Percentiles rank a stretch among this genome's conserved stretches.
Evolutionary conservation across 164 flowering plant genomes (phyloP).

Genomic region (Stephania cephalantha): DNA sequence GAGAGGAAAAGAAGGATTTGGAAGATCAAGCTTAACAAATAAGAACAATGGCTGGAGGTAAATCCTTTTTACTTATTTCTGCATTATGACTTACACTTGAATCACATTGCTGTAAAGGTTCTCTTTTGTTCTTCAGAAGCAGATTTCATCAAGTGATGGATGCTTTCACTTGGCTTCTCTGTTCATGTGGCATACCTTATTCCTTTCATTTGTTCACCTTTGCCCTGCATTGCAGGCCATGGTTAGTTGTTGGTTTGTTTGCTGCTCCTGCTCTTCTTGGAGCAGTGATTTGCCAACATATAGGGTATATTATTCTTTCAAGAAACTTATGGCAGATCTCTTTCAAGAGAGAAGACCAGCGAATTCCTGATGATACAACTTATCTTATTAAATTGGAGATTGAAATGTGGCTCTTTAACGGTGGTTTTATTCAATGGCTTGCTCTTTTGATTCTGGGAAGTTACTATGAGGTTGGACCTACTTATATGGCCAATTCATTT

Average conservation of each 20-base stretch:
- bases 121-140: not conserved
- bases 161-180: conserved; percentile 59
- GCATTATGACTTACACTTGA: not conserved
- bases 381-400: conserved; percentile 63
- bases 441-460: conserved; percentile 55
- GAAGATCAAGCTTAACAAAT: too few relatives aligned
- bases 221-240: conserved; percentile 73
- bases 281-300: conserved; percentile 76
- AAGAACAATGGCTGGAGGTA: too few relatives aligned
- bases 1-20: too few relatives aligned
- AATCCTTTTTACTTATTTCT: too few relatives aligned
- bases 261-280: conserved; percentile 88
- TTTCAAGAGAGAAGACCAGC: conserved; percentile 31
- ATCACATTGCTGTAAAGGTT: not conserved
- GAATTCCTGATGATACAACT: conserved; percentile 28
- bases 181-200: conserved; percentile 54
- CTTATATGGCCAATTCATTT: conserved; percentile 73
- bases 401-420: conserved; percentile 91
- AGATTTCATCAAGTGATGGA: conserved; percentile 28
- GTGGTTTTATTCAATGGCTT: conserved; percentile 86
- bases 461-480: conserved; percentile 64
- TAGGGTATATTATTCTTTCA: conserved; percentile 59
- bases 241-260: conserved; percentile 75
- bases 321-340: conserved; percentile 34
- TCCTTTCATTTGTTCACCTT: conserved; percentile 54